Base-by-base conservation (phyloP, 2,329 filamentous ascomycete species). In the Parascedosporium putredinis region DNA sequence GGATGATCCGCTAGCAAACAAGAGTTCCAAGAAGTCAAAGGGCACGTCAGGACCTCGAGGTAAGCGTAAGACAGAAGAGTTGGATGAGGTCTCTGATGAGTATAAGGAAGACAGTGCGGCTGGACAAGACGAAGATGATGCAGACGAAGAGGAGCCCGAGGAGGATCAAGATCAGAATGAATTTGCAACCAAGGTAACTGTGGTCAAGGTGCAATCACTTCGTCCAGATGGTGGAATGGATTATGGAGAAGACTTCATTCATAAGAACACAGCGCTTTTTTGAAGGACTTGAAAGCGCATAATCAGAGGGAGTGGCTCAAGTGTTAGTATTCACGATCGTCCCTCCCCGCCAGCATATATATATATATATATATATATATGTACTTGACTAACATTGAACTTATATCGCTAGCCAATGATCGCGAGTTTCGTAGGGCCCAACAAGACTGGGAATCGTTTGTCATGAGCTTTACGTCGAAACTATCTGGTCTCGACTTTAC, bases 361-460 rank as follows among this genome's bases (percentile, higher is more conserved):
- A n/a, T n/a, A n/a, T n/a, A n/a, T n/a, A n/a, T n/a, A n/a, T n/a
- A n/a, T n/a, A n/a, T n/a, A n/a, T n/a, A n/a, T n/a, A n/a, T n/a
- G n/a, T n/a, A n/a, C n/a, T 3, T 22, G 18, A 16, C 9, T 12
- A 25, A 40, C 43, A 44, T 40, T 23, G 4, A 18, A 8, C 14
- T n/a, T n/a, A n/a, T n/a, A n/a, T n/a, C n/a, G n/a, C 2, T 10
- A 93, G 88, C 81, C 59, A 79, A 93, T 62, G 88, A 95, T 63
- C 74, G 75, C 42, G 86, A 94, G 58, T 95, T 86, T 62, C 78
- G 89, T 52, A 75, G 81, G 50, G 79, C 88, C 1, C 76, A 89
- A 51, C 83, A 84, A 52, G 88, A 95, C 62, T 95, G 87, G 75
- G 79, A 87, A 45, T 78, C 79, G 2, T 95, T 90, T 59, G 78